Evolutionary conservation across 73 alveolate species (phyloP).

Genomic region (Blepharisma japonicum): DNA sequence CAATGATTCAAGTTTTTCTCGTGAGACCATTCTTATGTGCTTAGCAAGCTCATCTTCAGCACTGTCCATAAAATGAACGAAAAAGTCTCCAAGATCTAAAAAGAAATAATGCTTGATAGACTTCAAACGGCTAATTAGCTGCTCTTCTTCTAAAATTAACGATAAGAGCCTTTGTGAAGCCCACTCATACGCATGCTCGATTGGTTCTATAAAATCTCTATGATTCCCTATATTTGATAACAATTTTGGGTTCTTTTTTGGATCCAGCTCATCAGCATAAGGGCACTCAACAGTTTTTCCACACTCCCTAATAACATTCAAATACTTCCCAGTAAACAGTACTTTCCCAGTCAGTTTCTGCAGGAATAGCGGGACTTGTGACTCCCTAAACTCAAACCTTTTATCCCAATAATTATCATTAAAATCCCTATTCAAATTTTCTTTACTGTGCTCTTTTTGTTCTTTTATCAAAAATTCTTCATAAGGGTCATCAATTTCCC

Average conservation of each 20-base stretch:
- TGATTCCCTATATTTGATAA: neutral
- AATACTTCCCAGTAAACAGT: slow-evolving; percentile 79
- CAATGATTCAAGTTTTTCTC: slow-evolving; percentile 54
- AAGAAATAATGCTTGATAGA: slow-evolving; percentile 74
- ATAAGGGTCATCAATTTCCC: slow-evolving; percentile 90
- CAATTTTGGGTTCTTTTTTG: neutral
- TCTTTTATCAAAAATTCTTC: slow-evolving; percentile 88
- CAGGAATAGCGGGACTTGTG: slow-evolving; percentile 77
- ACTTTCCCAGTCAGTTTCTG: slow-evolving; percentile 77
- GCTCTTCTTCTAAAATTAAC: slow-evolving; percentile 47
- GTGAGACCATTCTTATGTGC: slow-evolving; percentile 46
- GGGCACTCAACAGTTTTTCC: slow-evolving; percentile 85
- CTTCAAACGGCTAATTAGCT: slow-evolving; percentile 55
- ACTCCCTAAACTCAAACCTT: slow-evolving; percentile 79
- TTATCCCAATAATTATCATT: slow-evolving; percentile 81
- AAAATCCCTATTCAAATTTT: slow-evolving; percentile 74
- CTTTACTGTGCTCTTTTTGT: slow-evolving; percentile 64
- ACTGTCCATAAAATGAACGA: slow-evolving; percentile 70
- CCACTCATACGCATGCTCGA: slow-evolving; percentile 67
- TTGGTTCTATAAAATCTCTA: slow-evolving; percentile 48
- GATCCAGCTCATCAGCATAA: slow-evolving; percentile 56
- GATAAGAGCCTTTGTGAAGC: slow-evolving; percentile 46
- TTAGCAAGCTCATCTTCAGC: slow-evolving; percentile 62
- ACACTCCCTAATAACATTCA: slow-evolving; percentile 86
- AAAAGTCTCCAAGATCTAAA: slow-evolving; percentile 69